Conservation (phyloP, 2,329 filamentous ascomycete genomes). For the Exophiala oligosperma region DNA sequence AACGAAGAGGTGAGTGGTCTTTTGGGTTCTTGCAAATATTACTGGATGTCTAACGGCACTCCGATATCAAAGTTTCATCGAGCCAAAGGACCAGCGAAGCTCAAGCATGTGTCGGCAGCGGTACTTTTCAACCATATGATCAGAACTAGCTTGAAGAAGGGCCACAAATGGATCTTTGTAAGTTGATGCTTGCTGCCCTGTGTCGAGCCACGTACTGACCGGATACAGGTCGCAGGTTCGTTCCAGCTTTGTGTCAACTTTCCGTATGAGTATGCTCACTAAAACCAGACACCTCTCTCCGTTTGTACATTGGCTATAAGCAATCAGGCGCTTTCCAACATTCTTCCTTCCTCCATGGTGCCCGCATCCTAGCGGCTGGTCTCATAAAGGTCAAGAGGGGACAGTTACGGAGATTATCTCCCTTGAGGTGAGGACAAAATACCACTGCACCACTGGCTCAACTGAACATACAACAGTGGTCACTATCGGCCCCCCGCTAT, state of each 20-base stretch:
- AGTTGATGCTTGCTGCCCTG: slow-evolving; percentile 34
- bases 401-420: slow-evolving; percentile 70
- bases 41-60: background rate
- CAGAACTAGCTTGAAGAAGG: slow-evolving; percentile 70
- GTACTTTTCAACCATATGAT: slow-evolving; percentile 77
- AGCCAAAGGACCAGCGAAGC: slow-evolving; percentile 60
- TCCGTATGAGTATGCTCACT: too few relatives aligned
- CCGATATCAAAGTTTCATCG: slow-evolving; percentile 48
- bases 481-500: slow-evolving; percentile 59
- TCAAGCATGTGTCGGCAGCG: slow-evolving; percentile 68
- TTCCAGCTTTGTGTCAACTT: background rate
- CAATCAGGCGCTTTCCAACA: slow-evolving; percentile 86
- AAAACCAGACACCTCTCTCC: slow-evolving; percentile 69
- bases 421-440: slow-evolving; percentile 38
- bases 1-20: slow-evolving; percentile 49
- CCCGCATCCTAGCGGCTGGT: slow-evolving; percentile 78
- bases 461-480: slow-evolving; percentile 5
- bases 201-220: background rate
- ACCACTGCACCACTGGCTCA: background rate
- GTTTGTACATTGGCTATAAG: slow-evolving; percentile 85
- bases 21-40: too few relatives aligned
- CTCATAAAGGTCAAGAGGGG: slow-evolving; percentile 83
- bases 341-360: slow-evolving; percentile 82
- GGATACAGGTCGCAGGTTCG: slow-evolving; percentile 2
- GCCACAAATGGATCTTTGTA: slow-evolving; percentile 91